phyloP scores from a whole-genome alignment of 169 alveolate genomes.

The Toxoplasma gondii region DNA sequence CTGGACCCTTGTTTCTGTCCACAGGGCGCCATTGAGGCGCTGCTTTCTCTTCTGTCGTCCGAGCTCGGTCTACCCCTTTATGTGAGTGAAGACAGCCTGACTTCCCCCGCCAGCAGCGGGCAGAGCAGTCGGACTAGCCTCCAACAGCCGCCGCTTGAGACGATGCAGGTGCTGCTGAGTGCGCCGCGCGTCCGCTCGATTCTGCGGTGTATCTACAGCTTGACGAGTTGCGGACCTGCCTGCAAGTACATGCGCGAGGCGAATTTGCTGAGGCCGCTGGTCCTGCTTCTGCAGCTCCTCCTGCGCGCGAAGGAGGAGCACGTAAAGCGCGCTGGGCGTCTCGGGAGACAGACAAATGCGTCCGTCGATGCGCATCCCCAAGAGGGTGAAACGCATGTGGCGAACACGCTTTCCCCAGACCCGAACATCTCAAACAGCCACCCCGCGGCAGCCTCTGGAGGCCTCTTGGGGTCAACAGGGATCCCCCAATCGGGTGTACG shows the following conservation, averaged over 20 bases:
- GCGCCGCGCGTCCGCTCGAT: background rate
- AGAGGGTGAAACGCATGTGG: background rate
- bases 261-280: conserved; percentile 4
- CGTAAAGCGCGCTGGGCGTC: background rate
- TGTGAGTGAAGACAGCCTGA: too few relatives aligned
- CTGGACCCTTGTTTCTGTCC: too few relatives aligned
- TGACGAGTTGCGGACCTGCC: conserved; percentile 8
- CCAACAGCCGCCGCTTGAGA: background rate
- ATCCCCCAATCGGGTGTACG: background rate
- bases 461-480: too few relatives aligned
- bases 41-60: background rate
- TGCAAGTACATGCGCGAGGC: conserved; percentile 34
- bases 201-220: conserved; percentile 43
- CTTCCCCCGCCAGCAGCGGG: background rate
- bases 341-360: background rate
- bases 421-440: too few relatives aligned
- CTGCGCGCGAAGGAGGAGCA: conserved; percentile 7
- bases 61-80: background rate
- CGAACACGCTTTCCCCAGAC: background rate
- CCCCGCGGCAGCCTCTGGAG: background rate
- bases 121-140: background rate
- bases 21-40: conserved; percentile 42
- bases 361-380: background rate
- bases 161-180: background rate
- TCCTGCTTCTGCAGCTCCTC: background rate